Evolutionary conservation across 768 basidiomycete species (phyloP).

Genomic region (Cystofilobasidium macerans): DNA sequence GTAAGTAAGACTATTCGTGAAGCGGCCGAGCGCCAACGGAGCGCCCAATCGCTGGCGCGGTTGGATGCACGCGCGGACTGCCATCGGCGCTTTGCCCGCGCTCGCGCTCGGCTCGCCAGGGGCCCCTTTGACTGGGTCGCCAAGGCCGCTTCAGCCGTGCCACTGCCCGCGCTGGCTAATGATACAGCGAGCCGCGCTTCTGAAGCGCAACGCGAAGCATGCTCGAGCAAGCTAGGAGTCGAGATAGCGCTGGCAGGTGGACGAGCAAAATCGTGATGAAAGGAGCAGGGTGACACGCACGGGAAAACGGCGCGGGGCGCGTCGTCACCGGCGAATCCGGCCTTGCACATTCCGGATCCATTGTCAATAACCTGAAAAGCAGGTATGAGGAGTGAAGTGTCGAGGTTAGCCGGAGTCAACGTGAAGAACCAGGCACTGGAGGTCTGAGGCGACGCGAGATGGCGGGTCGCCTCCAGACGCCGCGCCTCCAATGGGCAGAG

Average conservation of each 20-base stretch:
- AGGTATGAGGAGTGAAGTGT: background rate
- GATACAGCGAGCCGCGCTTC: no score
- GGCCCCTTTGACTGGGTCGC: no score
- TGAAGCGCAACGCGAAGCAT: background rate
- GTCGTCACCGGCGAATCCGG: constrained; percentile 78
- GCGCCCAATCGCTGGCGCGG: no score
- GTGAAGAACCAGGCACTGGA: background rate
- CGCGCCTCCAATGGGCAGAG: no score
- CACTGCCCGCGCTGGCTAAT: no score
- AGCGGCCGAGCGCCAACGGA: no score
- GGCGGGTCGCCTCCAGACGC: constrained; percentile 14
- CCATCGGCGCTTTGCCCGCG: no score
- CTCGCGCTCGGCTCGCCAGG: no score
- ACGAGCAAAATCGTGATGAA: background rate
- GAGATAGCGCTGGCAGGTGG: background rate
- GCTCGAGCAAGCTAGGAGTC: background rate
- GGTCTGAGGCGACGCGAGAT: constrained; percentile 38
- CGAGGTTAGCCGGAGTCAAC: background rate
- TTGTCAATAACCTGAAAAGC: constrained; percentile 31
- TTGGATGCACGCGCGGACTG: no score
- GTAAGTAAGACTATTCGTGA: no score
- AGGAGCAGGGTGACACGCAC: constrained; percentile 45
- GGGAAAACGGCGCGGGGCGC: constrained; percentile 88
- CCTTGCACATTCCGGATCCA: constrained; percentile 99
- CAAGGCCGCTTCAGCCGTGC: no score